phyloP scores from a whole-genome alignment of 495 filamentous ascomycete genomes.

The Penicillium tannophilum region DNA sequence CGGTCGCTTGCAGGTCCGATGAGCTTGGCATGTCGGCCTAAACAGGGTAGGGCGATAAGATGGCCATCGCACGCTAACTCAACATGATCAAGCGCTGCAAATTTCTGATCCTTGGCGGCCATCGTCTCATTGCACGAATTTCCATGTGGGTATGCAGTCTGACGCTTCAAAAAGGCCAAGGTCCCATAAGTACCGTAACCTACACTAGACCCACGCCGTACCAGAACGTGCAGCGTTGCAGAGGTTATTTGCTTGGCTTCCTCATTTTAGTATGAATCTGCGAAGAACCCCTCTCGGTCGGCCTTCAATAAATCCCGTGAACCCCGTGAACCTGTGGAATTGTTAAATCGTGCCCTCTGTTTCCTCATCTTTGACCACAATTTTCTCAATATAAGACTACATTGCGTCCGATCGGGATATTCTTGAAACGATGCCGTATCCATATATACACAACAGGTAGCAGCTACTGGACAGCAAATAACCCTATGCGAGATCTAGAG shows the following conservation, averaged over 20 bases:
- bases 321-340: background rate
- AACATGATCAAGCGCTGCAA: background rate
- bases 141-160: background rate
- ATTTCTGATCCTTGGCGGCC: background rate
- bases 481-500: background rate
- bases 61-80: background rate
- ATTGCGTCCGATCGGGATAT: background rate
- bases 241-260: constrained; percentile 21
- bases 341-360: background rate
- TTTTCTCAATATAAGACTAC: background rate
- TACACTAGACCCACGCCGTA: background rate
- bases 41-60: constrained; percentile 1
- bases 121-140: background rate
- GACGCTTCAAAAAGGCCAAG: background rate
- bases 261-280: constrained; percentile 12
- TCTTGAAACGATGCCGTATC: no score
- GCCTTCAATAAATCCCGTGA: background rate
- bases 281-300: constrained; percentile 6
- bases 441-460: background rate
- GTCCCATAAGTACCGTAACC: background rate
- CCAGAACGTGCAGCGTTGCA: constrained; percentile 16
- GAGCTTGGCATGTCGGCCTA: constrained; percentile 12
- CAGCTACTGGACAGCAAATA: background rate
- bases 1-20: constrained; percentile 8
- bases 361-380: background rate